phyloP scores from a whole-genome alignment of 768 basidiomycete species.

The Pleurotus ostreatus region DNA sequence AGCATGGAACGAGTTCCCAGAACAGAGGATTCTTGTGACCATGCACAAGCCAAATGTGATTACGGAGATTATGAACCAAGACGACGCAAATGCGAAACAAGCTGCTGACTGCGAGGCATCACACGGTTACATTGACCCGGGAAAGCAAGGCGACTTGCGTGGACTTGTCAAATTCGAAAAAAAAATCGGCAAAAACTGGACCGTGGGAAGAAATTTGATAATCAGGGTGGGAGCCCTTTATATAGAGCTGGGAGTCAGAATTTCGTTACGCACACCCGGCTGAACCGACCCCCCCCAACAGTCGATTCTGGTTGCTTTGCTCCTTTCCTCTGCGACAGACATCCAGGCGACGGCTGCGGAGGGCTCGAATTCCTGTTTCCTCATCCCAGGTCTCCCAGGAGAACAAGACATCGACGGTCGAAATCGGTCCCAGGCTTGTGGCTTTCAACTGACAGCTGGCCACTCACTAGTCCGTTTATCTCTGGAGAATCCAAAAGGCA shows the following conservation, averaged over 20 bases:
- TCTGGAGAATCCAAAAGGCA: conserved; percentile 64
- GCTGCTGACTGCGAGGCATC: neutral
- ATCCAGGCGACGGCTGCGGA: conserved; percentile 41
- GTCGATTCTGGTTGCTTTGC: conserved; percentile 44
- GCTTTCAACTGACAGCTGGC: conserved; percentile 25
- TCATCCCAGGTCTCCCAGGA: conserved; percentile 22
- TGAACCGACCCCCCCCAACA: conserved; percentile 42
- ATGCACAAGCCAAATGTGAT: neutral
- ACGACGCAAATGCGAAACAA: neutral
- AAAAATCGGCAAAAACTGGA: neutral
- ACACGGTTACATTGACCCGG: neutral
- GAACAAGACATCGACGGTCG: conserved; percentile 29
- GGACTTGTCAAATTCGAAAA: neutral
- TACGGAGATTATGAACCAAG: neutral
- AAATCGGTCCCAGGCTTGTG: conserved; percentile 14
- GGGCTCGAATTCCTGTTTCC: conserved; percentile 19
- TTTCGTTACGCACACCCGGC: conserved; percentile 26
- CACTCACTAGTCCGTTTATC: conserved; percentile 25
- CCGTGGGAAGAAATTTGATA: neutral
- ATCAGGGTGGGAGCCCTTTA: neutral
- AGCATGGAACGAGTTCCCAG: neutral
- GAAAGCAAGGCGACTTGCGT: neutral
- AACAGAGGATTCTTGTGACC: neutral
- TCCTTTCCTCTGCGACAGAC: conserved; percentile 26
- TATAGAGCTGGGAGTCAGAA: conserved; percentile 5